Conservation (phyloP, 1,139 yeast species). For the Hyphopichia buzzinii region DNA sequence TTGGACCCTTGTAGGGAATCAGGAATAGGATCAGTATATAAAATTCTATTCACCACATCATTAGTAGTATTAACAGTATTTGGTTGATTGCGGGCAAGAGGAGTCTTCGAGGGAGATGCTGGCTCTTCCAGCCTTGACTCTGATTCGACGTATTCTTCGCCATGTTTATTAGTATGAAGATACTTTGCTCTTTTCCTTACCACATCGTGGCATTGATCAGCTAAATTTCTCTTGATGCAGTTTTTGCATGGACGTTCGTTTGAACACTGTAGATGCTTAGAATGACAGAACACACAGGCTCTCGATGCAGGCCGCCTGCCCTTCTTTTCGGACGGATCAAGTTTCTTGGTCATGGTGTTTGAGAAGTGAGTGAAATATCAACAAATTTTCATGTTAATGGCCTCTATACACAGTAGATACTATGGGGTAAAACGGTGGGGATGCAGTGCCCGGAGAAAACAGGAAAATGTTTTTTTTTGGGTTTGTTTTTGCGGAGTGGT, state of each 20-base stretch:
- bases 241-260: slow-evolving; percentile 65
- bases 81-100: neutral
- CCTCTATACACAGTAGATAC: neutral
- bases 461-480: neutral
- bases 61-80: slow-evolving; percentile 24
- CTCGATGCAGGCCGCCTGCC: slow-evolving; percentile 60
- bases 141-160: neutral
- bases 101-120: neutral
- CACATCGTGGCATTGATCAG: slow-evolving; percentile 56
- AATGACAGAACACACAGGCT: slow-evolving; percentile 71
- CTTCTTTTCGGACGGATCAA: slow-evolving; percentile 51
- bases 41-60: slow-evolving; percentile 35
- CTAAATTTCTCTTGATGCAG: slow-evolving; percentile 61
- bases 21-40: slow-evolving; percentile 11
- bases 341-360: slow-evolving; percentile 54
- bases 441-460: neutral
- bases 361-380: neutral
- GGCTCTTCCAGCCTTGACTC: neutral
- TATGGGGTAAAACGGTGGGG: neutral
- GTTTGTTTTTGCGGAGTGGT: neutral
- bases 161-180: slow-evolving; percentile 14
- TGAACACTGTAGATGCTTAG: slow-evolving; percentile 67
- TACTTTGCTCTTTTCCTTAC: slow-evolving; percentile 55
- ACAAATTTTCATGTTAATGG: neutral
- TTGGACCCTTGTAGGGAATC: slow-evolving; percentile 21